Base-by-base conservation (phyloP, 2,329 filamentous ascomycete genomes). In the Epichloe bromicola region DNA sequence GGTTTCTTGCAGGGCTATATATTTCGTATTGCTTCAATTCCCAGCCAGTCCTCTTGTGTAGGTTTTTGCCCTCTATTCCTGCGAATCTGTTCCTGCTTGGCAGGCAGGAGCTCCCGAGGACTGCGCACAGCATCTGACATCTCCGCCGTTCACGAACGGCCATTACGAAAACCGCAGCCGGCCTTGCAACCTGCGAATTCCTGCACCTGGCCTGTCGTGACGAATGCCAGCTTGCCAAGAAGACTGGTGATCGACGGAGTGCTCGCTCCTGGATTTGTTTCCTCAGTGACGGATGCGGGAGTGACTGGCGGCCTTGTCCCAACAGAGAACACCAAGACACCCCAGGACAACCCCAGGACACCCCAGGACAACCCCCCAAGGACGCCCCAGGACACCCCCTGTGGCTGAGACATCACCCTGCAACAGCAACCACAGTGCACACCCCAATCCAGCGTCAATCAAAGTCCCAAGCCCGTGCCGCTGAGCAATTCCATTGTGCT, bases 331-430 rank as follows among this genome's bases (percentile, higher is more conserved):
- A 23, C 23, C 23, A 26, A 6, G 23, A 26, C 23, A 26, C 23
- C 48, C 55, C 51, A 50, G 49, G 50, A 55, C 54, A 53, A 46
- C 23, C 49, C 55, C 51, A 50, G 49, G 50, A 55, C 54, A 53
- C 48, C 41, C 37, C 23, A n/a, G n/a, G n/a, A n/a, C n/a, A n/a
- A n/a, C n/a, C n/a, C n/a, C 23, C 48, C 55, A 49, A 50, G 49
- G 50, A 55, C 54, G 53, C 23, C 49, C 55, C 51, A 50, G 49
- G 50, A 55, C 54, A 53, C 48, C 41, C 37, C 23, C n/a, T 51
- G 57, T 57, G 57, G 57, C 56, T 59, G 56, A 58, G 57, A 59
- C 57, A 57, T 51, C 38, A 34, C 44, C 50, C 47, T 51, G 17
- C 53, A 33, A 43, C 49, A 48, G 47, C 52, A 43, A 45, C 46